These are phyloP conservation scores for Pythium insidiosum DNA, from an alignment of 352 stramenopile genomes.

Conservation along the genomic window DNA sequence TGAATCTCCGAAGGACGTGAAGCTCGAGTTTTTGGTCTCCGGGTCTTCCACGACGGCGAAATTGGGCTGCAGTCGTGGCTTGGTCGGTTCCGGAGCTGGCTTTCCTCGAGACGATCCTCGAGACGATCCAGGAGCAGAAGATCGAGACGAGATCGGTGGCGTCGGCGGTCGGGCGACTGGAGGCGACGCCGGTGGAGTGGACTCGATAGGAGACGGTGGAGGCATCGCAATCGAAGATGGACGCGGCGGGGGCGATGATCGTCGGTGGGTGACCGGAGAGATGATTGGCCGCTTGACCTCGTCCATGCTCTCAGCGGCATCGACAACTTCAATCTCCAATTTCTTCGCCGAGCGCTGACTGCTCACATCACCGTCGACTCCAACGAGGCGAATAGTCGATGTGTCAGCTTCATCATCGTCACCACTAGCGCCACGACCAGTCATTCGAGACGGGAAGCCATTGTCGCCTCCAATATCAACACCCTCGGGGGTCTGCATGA, in stretches of 20 bases:
- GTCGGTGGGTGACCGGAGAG: too few relatives aligned
- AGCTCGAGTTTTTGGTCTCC: constrained; percentile 62
- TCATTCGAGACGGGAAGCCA: constrained; percentile 40
- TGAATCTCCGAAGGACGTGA: constrained; percentile 82
- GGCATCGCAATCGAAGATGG: neutral
- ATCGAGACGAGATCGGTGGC: neutral
- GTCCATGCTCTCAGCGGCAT: neutral
- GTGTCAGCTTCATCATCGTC: constrained; percentile 17
- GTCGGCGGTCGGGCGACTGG: neutral
- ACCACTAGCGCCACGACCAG: constrained; percentile 5
- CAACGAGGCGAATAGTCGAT: neutral
- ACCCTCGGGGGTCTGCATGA: constrained; percentile 84
- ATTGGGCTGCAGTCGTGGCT: constrained; percentile 38
- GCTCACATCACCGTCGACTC: too few relatives aligned
- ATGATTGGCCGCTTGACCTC: neutral
- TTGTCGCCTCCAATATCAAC: constrained; percentile 67
- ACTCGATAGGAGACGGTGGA: neutral
- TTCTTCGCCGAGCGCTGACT: too few relatives aligned
- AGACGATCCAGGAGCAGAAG: too few relatives aligned
- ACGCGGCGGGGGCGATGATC: too few relatives aligned
- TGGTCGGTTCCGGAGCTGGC: neutral
- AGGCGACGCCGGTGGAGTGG: neutral
- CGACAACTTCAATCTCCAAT: too few relatives aligned
- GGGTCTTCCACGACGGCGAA: constrained; percentile 56
- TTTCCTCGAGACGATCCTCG: constrained; percentile 3